Evolutionary conservation across 345 rosid species (phyloP).

Genomic region (Heritiera fomes): DNA sequence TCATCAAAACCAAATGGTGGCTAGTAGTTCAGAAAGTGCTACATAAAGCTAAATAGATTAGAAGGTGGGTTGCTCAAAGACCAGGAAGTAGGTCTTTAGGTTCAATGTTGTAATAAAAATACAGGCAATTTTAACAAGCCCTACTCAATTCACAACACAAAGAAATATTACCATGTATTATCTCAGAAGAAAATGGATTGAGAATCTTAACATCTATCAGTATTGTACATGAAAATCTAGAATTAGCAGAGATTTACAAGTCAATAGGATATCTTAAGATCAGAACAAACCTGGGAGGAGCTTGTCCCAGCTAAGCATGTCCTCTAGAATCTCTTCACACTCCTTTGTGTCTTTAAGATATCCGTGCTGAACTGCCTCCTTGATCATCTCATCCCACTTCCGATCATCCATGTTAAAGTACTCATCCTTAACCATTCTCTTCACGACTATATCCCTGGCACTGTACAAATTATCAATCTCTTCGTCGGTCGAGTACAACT

Average conservation of each 20-base stretch:
- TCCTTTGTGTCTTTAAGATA: slow-evolving; percentile 66
- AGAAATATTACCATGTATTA: neutral
- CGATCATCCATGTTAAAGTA: slow-evolving; percentile 74
- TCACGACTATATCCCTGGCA: slow-evolving; percentile 48
- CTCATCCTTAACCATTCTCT: slow-evolving; percentile 62
- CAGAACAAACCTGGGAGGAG: slow-evolving; percentile 73
- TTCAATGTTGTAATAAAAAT: neutral
- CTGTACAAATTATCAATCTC: slow-evolving; percentile 74
- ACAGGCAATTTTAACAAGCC: neutral
- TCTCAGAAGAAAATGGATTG: neutral
- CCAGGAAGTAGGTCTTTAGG: neutral
- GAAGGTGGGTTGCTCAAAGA: neutral
- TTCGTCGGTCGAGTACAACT: slow-evolving; percentile 57
- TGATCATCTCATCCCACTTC: slow-evolving; percentile 85
- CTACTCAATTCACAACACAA: neutral
- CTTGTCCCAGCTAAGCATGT: slow-evolving; percentile 87
- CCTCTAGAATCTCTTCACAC: slow-evolving; percentile 83
- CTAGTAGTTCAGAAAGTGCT: slow-evolving; percentile 5
- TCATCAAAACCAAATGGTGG: slow-evolving; percentile 3
- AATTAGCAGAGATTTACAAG: neutral
- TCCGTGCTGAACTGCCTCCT: slow-evolving; percentile 63
- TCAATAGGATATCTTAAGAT: neutral
- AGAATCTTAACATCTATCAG: neutral
- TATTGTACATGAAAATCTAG: neutral
- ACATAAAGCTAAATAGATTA: neutral